These are phyloP conservation scores for Euphorbia peplus DNA, from an alignment of 345 rosid species.

Conservation along the genomic window DNA sequence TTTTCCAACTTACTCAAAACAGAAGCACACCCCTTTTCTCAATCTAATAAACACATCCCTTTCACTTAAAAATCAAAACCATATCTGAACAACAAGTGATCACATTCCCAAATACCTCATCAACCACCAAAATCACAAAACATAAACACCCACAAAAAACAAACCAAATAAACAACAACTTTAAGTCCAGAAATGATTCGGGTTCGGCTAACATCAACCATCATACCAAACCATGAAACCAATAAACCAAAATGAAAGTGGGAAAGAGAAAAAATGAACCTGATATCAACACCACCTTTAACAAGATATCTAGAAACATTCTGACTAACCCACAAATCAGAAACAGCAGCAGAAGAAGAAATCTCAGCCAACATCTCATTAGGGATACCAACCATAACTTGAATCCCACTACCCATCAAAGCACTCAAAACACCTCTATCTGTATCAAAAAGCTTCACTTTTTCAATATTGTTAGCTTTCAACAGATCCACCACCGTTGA, in stretches of 20 bases:
- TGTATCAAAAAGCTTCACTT: constrained; percentile 85
- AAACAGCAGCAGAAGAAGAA: constrained; percentile 46
- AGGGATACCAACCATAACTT: constrained; percentile 90
- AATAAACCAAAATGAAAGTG: too few relatives aligned
- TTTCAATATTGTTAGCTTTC: constrained; percentile 62
- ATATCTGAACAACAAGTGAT: too few relatives aligned
- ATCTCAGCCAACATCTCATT: constrained; percentile 64
- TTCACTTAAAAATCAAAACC: constrained; percentile 5
- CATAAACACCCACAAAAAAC: too few relatives aligned
- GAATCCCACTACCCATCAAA: constrained; percentile 72
- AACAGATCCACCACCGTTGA: constrained; percentile 93
- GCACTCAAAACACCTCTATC: constrained; percentile 60
- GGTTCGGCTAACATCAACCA: too few relatives aligned
- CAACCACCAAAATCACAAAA: too few relatives aligned
- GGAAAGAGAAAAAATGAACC: constrained; percentile 42
- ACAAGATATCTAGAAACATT: constrained; percentile 68
- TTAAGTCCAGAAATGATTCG: too few relatives aligned
- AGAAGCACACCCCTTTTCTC: too few relatives aligned
- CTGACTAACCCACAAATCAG: constrained; percentile 80
- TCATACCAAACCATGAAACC: too few relatives aligned
- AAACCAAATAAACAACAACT: too few relatives aligned
- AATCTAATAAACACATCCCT: background rate
- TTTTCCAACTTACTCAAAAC: too few relatives aligned
- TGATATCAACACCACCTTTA: constrained; percentile 77
- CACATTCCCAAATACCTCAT: too few relatives aligned